Conservation (phyloP, 495 filamentous ascomycete genomes). For the Barbatosphaeria neglecta region DNA sequence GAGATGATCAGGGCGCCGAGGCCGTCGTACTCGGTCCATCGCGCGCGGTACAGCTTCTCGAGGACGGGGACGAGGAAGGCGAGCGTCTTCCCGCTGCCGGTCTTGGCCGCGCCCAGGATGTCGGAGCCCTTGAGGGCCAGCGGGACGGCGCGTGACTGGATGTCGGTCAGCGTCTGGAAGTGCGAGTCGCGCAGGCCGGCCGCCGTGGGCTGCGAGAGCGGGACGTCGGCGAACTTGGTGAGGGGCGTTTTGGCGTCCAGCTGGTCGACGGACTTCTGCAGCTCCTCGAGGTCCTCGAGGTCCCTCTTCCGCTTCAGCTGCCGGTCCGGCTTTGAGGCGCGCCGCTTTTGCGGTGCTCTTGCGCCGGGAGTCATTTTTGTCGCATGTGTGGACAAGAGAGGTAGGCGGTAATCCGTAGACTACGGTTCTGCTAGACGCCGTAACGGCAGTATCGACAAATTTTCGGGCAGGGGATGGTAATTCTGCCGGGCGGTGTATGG, state of each 20-base stretch:
- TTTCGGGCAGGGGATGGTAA: neutral
- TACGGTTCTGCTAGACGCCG: too few species aligned
- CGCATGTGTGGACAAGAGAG: too few species aligned
- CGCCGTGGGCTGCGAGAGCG: conserved; percentile 74
- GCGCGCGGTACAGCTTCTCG: conserved; percentile 84
- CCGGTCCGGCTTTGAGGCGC: neutral
- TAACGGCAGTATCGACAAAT: neutral
- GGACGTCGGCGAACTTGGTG: conserved; percentile 65
- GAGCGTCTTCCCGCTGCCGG: conserved; percentile 91
- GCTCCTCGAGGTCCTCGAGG: conserved; percentile 1
- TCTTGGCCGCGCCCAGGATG: conserved; percentile 92
- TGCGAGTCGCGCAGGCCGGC: conserved; percentile 74
- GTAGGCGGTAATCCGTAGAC: too few species aligned
- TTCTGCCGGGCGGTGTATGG: neutral
- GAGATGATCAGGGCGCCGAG: conserved; percentile 87
- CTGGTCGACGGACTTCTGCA: conserved; percentile 22
- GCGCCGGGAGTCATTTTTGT: neutral
- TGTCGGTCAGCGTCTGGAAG: conserved; percentile 82
- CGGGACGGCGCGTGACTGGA: conserved; percentile 79
- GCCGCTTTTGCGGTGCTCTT: neutral
- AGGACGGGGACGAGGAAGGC: conserved; percentile 87
- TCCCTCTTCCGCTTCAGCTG: neutral
- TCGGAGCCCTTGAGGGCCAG: conserved; percentile 77
- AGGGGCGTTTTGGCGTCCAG: conserved; percentile 38
- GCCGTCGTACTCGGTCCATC: conserved; percentile 85